Evolutionary conservation across 2,329 filamentous ascomycete genomes (phyloP).

Genomic region (Rhinocladiella mackenziei): DNA sequence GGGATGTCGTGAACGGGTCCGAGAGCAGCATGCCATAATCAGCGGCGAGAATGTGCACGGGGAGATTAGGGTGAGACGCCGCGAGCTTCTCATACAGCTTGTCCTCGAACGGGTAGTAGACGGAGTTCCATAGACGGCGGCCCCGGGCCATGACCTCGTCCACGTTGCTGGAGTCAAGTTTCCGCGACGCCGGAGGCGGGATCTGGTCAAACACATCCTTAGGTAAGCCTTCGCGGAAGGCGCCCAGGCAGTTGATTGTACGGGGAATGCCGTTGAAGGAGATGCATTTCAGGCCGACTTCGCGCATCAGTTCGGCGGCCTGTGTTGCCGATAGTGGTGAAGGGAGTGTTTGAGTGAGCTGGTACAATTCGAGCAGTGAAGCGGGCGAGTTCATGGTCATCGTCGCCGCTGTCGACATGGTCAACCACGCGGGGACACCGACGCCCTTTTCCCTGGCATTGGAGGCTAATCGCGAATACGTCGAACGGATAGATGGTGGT

Average conservation of each 20-base stretch:
- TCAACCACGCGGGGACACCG: conserved; percentile 62
- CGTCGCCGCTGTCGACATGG: conserved; percentile 71
- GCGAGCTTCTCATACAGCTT: conserved; percentile 70
- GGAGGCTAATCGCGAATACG: conserved; percentile 61
- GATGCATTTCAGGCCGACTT: conserved; percentile 47
- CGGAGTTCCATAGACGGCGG: conserved; percentile 65
- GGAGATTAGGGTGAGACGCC: conserved; percentile 73
- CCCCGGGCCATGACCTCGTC: conserved; percentile 56
- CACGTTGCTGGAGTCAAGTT: conserved; percentile 52
- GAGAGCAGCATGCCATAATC: conserved; percentile 72
- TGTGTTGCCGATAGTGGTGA: conserved; percentile 30
- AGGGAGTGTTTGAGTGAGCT: conserved; percentile 53
- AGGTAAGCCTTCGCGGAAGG: conserved; percentile 63
- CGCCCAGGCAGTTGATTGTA: conserved; percentile 75
- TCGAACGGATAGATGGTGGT: conserved; percentile 57
- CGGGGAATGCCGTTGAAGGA: conserved; percentile 63
- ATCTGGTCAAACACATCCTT: conserved; percentile 52
- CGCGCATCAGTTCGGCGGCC: conserved; percentile 41
- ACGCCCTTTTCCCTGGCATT: conserved; percentile 61
- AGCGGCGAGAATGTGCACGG: conserved; percentile 70
- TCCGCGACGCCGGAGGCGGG: conserved; percentile 54
- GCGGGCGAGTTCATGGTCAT: conserved; percentile 84
- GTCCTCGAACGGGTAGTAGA: conserved; percentile 69
- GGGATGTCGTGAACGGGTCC: conserved; percentile 55
- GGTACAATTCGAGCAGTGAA: conserved; percentile 52